Evolutionary conservation across 768 basidiomycete species (phyloP).

Genomic region (Lactifluus hygrophoroides): DNA sequence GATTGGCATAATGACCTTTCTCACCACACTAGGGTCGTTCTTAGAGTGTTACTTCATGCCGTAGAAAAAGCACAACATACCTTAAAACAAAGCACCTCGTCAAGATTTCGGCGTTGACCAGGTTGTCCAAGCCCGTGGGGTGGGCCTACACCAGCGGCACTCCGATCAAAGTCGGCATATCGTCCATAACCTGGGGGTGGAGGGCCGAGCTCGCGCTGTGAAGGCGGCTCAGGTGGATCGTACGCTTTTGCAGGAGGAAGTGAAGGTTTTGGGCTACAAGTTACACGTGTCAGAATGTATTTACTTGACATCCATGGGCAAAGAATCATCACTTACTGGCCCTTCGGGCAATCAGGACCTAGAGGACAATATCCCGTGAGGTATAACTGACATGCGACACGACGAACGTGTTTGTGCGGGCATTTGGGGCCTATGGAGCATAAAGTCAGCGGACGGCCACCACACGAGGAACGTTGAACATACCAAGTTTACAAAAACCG

Average conservation of each 20-base stretch:
- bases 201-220: conserved; percentile 74
- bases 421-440: conserved; percentile 62
- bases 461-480: conserved; percentile 24
- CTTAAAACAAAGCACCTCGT: conserved; percentile 85
- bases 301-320: background rate
- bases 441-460: conserved; percentile 10
- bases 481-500: conserved; percentile 92
- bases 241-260: conserved; percentile 66
- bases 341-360: conserved; percentile 78
- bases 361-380: conserved; percentile 89
- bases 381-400: conserved; percentile 86
- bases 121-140: conserved; percentile 27
- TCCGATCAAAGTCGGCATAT: conserved; percentile 68
- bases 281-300: conserved; percentile 7
- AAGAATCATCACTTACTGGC: conserved; percentile 58
- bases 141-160: conserved; percentile 31
- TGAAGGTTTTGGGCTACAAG: conserved; percentile 63
- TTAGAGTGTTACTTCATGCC: conserved; percentile 3
- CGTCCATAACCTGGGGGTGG: conserved; percentile 90
- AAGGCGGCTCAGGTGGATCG: conserved; percentile 65
- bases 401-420: conserved; percentile 86
- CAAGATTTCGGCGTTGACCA: conserved; percentile 58
- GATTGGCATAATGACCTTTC: conserved; percentile 92
- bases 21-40: conserved; percentile 60
- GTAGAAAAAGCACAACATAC: conserved; percentile 31